Conservation (phyloP, 257 asterid genomes). For the Solanum boliviense region DNA sequence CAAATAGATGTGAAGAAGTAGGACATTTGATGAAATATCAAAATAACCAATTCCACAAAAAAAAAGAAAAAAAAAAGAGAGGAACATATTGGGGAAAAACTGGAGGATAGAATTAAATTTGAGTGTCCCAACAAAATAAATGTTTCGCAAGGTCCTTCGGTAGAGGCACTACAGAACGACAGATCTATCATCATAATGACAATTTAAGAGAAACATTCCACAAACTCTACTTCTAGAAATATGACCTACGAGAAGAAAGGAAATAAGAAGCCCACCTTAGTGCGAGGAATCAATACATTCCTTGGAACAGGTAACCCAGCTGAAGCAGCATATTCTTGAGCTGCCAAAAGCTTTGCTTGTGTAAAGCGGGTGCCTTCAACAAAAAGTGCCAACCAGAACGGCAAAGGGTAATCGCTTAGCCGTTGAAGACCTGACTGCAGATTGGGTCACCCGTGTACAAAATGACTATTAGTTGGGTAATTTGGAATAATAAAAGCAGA, state of each 20-base stretch:
- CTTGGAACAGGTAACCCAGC: conserved; percentile 73
- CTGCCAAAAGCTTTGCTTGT: conserved; percentile 85
- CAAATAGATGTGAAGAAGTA: background rate
- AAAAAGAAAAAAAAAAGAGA: background rate
- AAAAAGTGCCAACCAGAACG: conserved; percentile 93
- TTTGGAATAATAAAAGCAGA: background rate
- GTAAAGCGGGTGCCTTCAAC: conserved; percentile 98
- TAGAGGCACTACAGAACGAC: background rate
- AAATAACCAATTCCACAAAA: background rate
- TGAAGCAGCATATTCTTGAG: conserved; percentile 88
- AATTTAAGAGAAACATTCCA: background rate
- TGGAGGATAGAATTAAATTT: background rate
- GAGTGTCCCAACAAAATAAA: background rate
- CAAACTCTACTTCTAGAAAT: background rate
- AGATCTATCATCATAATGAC: background rate
- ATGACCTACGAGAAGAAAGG: background rate
- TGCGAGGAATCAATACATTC: conserved; percentile 92
- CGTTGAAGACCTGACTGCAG: conserved; percentile 66
- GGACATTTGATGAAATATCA: background rate
- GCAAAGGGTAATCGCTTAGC: conserved; percentile 71
- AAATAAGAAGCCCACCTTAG: conserved; percentile 45
- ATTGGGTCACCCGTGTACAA: conserved; percentile 4
- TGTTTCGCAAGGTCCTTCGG: background rate
- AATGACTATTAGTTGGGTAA: background rate
- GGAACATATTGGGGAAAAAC: background rate